phyloP scores from a whole-genome alignment of 345 rosid genomes.

The Eucalyptus tenuipes region DNA sequence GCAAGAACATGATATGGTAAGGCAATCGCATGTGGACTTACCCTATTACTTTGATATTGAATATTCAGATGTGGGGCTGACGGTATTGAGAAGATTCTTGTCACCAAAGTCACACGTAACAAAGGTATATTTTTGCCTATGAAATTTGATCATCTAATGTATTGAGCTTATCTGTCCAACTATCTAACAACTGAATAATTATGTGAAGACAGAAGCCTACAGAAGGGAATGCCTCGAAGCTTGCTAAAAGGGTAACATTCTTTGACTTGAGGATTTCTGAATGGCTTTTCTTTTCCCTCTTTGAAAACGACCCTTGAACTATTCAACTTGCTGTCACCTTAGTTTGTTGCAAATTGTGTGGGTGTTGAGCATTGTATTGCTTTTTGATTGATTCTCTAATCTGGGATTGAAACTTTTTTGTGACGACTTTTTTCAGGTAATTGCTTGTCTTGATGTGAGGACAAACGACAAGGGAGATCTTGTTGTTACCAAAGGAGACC shows the following conservation, averaged over 20 bases:
- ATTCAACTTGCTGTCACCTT: not conserved
- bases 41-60: not conserved
- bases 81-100: constrained; percentile 78
- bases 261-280: not conserved
- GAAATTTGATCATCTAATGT: not conserved
- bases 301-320: not conserved
- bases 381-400: not conserved
- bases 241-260: constrained; percentile 79
- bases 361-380: not conserved
- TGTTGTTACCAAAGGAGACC: constrained; percentile 97
- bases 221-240: constrained; percentile 69
- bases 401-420: not conserved
- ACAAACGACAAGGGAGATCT: constrained; percentile 92
- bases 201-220: constrained; percentile 63
- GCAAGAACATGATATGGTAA: not conserved
- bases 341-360: not conserved
- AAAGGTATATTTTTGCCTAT: constrained; percentile 41
- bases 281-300: not conserved
- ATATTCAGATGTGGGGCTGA: constrained; percentile 83
- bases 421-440: constrained; percentile 33
- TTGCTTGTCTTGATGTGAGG: constrained; percentile 99
- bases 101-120: constrained; percentile 25
- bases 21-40: not conserved
- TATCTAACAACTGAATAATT: constrained; percentile 42
- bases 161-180: not conserved